These are phyloP conservation scores for Cynanchum wilfordii DNA, from an alignment of 257 asterid species.

Conservation along the genomic window DNA sequence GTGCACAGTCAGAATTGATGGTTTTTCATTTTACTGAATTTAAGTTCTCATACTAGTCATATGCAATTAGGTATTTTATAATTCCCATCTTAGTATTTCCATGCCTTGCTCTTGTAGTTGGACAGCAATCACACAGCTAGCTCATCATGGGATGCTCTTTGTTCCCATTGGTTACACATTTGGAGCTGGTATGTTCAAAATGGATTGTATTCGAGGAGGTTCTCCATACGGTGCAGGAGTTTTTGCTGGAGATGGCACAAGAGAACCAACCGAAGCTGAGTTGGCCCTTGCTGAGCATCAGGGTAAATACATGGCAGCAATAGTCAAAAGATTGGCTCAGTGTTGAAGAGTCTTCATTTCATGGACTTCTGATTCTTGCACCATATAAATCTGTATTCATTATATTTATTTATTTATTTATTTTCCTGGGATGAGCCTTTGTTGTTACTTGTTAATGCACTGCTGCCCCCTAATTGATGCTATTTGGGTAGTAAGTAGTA, in stretches of 20 bases:
- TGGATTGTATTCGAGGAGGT: constrained; percentile 62
- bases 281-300: constrained; percentile 45
- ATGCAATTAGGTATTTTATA: neutral
- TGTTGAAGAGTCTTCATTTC: constrained; percentile 1
- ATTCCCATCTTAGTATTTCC: neutral
- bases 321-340: constrained; percentile 26
- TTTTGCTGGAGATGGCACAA: constrained; percentile 37
- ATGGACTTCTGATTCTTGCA: neutral
- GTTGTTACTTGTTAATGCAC: neutral
- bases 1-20: neutral
- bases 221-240: constrained; percentile 51
- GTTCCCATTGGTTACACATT: constrained; percentile 81
- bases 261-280: constrained; percentile 38
- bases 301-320: constrained; percentile 45
- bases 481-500: neutral
- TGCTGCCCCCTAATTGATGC: neutral
- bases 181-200: constrained; percentile 78
- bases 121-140: constrained; percentile 78
- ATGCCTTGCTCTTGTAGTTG: constrained; percentile 37
- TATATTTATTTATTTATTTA: neutral
- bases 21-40: neutral
- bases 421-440: no score
- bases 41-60: neutral
- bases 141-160: constrained; percentile 81
- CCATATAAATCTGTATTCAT: neutral